Evolutionary conservation across 106 monocot genomes (phyloP).

Genomic region (Iris macrosiphon): DNA sequence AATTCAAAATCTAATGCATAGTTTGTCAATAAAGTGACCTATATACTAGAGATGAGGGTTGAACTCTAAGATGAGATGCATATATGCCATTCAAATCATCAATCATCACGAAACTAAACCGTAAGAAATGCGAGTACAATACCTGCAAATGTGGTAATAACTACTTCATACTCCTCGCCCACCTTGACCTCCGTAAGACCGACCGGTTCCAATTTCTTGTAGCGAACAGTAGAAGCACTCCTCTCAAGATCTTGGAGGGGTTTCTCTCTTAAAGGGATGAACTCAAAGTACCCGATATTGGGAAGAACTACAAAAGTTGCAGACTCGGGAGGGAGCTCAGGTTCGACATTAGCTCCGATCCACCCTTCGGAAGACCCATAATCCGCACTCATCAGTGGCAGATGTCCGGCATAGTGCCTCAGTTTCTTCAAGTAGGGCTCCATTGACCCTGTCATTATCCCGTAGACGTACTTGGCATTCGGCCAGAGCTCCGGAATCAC

Average conservation of each 20-base stretch:
- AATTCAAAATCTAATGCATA: too few species aligned
- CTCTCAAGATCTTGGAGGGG: conserved; percentile 2
- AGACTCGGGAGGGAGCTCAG: conserved; percentile 51
- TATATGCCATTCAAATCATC: neutral
- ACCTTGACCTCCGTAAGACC: conserved; percentile 45
- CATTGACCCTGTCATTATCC: conserved; percentile 97
- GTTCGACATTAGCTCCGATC: conserved; percentile 73
- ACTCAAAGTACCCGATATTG: conserved; percentile 86
- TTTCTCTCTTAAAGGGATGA: conserved; percentile 52
- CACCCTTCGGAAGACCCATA: conserved; percentile 93
- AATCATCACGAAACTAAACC: neutral
- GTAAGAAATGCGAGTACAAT: conserved; percentile 37
- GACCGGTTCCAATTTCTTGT: conserved; percentile 39
- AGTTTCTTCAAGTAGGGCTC: conserved; percentile 78
- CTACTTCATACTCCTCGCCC: conserved; percentile 51
- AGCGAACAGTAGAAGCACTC: conserved; percentile 5
- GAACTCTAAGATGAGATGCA: neutral
- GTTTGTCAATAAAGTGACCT: neutral
- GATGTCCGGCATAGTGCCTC: conserved; percentile 76
- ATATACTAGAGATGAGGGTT: neutral
- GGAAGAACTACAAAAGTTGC: conserved; percentile 76
- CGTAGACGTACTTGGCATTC: conserved; percentile 84
- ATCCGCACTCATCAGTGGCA: conserved; percentile 80
- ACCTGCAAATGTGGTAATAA: conserved; percentile 13
- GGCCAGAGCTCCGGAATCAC: conserved; percentile 83